Evolutionary conservation across 108 stramenopile species (phyloP).

Genomic region (Fragilariopsis cylindrus): DNA sequence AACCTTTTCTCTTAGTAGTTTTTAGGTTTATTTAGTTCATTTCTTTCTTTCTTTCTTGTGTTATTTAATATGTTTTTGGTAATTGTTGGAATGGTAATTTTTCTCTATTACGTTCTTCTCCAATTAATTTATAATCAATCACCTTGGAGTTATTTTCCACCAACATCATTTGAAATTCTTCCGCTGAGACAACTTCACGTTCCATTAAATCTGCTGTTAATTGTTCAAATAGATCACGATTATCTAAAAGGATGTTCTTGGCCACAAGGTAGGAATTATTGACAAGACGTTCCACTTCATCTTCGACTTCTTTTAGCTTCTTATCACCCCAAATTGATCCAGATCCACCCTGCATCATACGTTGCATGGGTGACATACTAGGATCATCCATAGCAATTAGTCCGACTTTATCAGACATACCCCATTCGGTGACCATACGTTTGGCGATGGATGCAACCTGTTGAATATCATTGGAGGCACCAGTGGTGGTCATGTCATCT

Average conservation of each 20-base stretch:
- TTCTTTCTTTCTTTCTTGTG: conserved; percentile 33
- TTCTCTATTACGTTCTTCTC: conserved; percentile 68
- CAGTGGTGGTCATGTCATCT: conserved; percentile 93
- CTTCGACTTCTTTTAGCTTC: conserved; percentile 72
- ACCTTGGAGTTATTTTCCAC: conserved; percentile 78
- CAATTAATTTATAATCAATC: conserved; percentile 72
- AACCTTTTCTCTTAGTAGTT: no score
- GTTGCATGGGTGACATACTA: conserved; percentile 63
- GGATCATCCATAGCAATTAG: conserved; percentile 82
- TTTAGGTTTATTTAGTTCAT: not conserved
- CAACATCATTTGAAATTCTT: conserved; percentile 94
- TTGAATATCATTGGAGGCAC: conserved; percentile 96
- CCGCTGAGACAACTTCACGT: conserved; percentile 91
- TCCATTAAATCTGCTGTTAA: conserved; percentile 81
- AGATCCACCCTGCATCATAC: conserved; percentile 63
- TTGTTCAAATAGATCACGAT: conserved; percentile 82
- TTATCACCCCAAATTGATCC: conserved; percentile 80
- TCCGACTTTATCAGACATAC: conserved; percentile 94
- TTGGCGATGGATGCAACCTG: conserved; percentile 93
- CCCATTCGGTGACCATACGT: conserved; percentile 96
- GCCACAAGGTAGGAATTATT: conserved; percentile 88
- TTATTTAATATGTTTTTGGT: conserved; percentile 23
- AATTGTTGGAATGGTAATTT: conserved; percentile 79
- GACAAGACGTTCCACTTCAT: conserved; percentile 93
- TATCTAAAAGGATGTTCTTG: conserved; percentile 84